Conservation (phyloP, 345 rosid genomes). For the Aurinia saxatilis region DNA sequence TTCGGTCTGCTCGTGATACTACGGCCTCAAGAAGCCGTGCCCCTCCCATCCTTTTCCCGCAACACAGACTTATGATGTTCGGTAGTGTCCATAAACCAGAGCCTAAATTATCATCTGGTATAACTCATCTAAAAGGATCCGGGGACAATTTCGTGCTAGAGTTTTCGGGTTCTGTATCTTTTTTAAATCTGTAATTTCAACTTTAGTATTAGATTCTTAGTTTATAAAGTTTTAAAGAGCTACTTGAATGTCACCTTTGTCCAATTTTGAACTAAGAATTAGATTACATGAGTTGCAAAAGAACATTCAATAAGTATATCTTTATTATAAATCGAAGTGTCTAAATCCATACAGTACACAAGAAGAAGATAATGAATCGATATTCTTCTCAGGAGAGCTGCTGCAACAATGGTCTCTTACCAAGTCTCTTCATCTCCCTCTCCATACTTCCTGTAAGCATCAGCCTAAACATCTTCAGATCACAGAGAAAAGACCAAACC, state of each 20-base stretch:
- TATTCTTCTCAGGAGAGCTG: conserved; percentile 43
- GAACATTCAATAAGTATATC: too few species aligned
- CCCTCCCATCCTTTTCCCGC: conserved; percentile 88
- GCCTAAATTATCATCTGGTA: not conserved
- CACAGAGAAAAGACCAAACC: conserved; percentile 78
- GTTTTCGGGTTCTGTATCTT: conserved; percentile 6
- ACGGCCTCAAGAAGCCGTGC: conserved; percentile 85
- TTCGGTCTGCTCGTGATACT: conserved; percentile 79
- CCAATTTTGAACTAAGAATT: not conserved
- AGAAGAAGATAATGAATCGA: not conserved
- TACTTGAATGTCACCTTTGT: not conserved
- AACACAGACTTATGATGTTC: conserved; percentile 59
- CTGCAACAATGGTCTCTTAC: conserved; percentile 78
- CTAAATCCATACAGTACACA: not conserved
- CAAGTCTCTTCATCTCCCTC: conserved; percentile 89
- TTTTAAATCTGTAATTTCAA: not conserved
- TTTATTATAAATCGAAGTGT: too few species aligned
- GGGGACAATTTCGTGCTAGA: not conserved
- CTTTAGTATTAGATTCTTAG: conserved; percentile 16
- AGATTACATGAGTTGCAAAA: not conserved
- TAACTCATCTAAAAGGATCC: conserved; percentile 13
- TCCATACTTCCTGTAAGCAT: conserved; percentile 95
- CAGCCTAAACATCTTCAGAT: conserved; percentile 84
- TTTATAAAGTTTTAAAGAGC: conserved; percentile 12
- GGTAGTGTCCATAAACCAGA: not conserved